Evolutionary conservation across 371 early-diverging fungal genomes (phyloP).

Genomic region (Mortierella sp.): DNA sequence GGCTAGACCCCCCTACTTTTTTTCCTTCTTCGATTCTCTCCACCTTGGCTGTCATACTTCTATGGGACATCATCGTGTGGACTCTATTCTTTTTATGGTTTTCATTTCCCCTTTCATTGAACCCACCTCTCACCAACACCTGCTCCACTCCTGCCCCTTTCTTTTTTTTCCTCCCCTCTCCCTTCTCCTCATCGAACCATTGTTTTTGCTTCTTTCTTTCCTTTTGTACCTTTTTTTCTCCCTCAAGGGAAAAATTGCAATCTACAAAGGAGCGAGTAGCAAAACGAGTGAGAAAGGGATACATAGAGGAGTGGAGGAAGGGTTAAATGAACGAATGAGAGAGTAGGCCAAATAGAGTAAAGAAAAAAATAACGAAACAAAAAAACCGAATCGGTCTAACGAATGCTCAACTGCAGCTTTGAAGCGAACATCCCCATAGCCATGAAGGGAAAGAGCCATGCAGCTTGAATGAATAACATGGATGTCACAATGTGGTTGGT

Average conservation of each 20-base stretch:
- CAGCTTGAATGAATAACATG: not conserved
- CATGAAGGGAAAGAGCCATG: not conserved
- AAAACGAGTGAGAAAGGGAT: not conserved
- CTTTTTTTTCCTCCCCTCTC: not conserved
- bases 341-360: not conserved
- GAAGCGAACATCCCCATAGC: too few species aligned
- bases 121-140: not conserved
- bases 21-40: not conserved
- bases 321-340: too few species aligned
- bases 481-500: not conserved
- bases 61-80: conserved; percentile 7
- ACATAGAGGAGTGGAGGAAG: not conserved
- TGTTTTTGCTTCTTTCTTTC: not conserved
- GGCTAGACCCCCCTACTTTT: not conserved
- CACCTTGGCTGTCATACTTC: not conserved
- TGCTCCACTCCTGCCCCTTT: not conserved
- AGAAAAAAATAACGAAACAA: not conserved
- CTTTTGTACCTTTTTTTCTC: not conserved
- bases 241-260: conserved; percentile 7
- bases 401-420: not conserved
- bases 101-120: not conserved
- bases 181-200: conserved; percentile 2
- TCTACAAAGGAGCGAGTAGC: not conserved
- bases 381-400: not conserved
- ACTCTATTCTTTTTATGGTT: conserved; percentile 7